Evolutionary conservation across 495 filamentous ascomycete species (phyloP).

Genomic region (Aspergillus diversus): DNA sequence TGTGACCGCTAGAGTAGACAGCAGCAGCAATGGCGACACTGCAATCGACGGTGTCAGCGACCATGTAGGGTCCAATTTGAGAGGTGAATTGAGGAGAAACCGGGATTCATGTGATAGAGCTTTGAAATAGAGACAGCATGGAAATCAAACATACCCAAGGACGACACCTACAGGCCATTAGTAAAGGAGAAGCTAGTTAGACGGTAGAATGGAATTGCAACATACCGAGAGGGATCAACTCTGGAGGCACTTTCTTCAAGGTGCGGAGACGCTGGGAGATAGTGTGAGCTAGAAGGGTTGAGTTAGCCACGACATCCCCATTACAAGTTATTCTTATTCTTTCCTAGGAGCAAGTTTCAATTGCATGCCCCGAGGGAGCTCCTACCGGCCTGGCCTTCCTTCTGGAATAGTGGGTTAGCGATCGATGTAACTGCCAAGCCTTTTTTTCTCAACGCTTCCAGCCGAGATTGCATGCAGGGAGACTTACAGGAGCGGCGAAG

Average conservation of each 20-base stretch:
- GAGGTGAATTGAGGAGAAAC: slow-evolving; percentile 4
- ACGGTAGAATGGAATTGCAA: neutral
- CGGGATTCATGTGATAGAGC: slow-evolving; percentile 23
- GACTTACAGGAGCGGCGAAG: slow-evolving; percentile 79
- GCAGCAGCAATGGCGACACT: slow-evolving; percentile 74
- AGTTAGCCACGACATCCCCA: slow-evolving; percentile 35
- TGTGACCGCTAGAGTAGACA: slow-evolving; percentile 75
- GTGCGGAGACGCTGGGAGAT: slow-evolving; percentile 92
- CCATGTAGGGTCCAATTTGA: slow-evolving; percentile 10
- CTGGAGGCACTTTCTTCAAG: slow-evolving; percentile 85
- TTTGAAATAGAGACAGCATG: slow-evolving; percentile 19
- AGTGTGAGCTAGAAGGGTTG: slow-evolving; percentile 74
- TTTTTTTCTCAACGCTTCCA: slow-evolving; percentile 21
- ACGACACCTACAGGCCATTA: slow-evolving; percentile 68
- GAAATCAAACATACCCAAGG: slow-evolving; percentile 60
- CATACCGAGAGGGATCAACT: slow-evolving; percentile 94
- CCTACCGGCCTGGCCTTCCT: slow-evolving; percentile 84
- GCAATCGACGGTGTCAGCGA: slow-evolving; percentile 33
- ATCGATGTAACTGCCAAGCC: slow-evolving; percentile 30
- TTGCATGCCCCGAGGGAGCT: slow-evolving; percentile 19
- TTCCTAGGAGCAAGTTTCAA: slow-evolving; percentile 19
- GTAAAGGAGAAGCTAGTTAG: slow-evolving; percentile 25
- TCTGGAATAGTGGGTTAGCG: slow-evolving; percentile 58
- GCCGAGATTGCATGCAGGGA: neutral
- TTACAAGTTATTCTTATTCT: neutral